These are phyloP conservation scores for Hordeum pubiflorum DNA, from an alignment of 202 grass and related monocot species.

Conservation along the genomic window DNA sequence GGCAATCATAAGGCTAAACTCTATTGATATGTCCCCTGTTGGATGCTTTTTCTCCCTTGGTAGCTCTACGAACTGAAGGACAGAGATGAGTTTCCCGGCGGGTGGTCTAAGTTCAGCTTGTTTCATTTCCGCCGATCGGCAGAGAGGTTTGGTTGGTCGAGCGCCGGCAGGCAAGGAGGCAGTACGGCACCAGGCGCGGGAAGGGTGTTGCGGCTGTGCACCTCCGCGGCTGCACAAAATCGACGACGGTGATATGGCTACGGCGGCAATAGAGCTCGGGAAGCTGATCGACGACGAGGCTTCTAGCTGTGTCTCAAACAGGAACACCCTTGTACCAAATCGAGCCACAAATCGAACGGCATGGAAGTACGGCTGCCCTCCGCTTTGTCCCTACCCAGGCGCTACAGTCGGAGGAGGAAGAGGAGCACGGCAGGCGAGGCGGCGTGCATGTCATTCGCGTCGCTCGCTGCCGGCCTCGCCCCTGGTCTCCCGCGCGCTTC, in stretches of 20 bases:
- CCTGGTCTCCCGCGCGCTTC: slow-evolving; percentile 20
- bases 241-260: neutral
- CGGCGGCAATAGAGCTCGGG: neutral
- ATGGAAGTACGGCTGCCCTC: neutral
- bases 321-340: neutral
- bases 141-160: neutral
- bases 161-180: neutral
- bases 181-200: neutral
- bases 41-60: neutral
- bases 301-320: neutral
- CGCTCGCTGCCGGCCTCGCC: slow-evolving; percentile 7
- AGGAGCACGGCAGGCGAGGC: slow-evolving; percentile 16
- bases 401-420: neutral
- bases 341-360: neutral
- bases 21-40: neutral
- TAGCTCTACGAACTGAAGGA: neutral
- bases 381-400: neutral
- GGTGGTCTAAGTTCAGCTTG: neutral
- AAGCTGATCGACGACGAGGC: neutral
- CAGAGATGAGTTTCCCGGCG: neutral
- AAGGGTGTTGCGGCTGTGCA: neutral
- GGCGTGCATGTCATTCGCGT: slow-evolving; percentile 29
- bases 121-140: neutral
- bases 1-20: neutral
- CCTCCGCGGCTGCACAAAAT: neutral